Percentiles rank a stretch among this genome's conserved stretches.
Evolutionary conservation across 2,329 filamentous ascomycete species (phyloP).

Genomic region (Pestalotiopsis sp.): DNA sequence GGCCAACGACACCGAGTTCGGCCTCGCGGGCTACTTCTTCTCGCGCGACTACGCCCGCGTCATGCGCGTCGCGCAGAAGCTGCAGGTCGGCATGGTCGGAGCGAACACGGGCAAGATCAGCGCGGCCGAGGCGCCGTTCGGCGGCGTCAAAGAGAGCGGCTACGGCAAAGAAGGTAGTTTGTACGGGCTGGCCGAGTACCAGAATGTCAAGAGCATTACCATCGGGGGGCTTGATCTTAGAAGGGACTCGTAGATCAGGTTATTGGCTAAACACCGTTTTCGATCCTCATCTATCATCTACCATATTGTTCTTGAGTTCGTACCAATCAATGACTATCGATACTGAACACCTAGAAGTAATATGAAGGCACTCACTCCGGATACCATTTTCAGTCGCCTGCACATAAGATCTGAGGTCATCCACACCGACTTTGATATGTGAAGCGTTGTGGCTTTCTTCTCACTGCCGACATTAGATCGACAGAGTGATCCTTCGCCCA

Average conservation of each 20-base stretch:
- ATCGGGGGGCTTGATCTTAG: slow-evolving; percentile 41
- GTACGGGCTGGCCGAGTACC: slow-evolving; percentile 77
- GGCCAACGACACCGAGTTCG: slow-evolving; percentile 83
- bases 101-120: slow-evolving; percentile 75
- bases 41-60: slow-evolving; percentile 64
- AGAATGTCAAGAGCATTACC: slow-evolving; percentile 68
- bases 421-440: not conserved
- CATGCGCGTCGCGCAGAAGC: slow-evolving; percentile 64
- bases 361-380: no score
- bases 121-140: slow-evolving; percentile 66
- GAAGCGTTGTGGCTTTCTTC: not conserved
- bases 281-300: no score
- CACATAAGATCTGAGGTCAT: no score
- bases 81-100: slow-evolving; percentile 88
- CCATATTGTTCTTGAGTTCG: no score
- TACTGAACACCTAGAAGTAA: no score
- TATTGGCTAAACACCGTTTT: no score
- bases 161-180: slow-evolving; percentile 79
- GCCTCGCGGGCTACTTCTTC: slow-evolving; percentile 94
- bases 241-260: not conserved
- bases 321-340: no score
- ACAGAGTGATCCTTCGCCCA: not conserved
- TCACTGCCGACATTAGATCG: not conserved
- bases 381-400: no score
- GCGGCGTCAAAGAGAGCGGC: slow-evolving; percentile 81